These are phyloP conservation scores for Botrytis fragariae DNA, from an alignment of 2,329 filamentous ascomycete genomes.

Conservation along the genomic window DNA sequence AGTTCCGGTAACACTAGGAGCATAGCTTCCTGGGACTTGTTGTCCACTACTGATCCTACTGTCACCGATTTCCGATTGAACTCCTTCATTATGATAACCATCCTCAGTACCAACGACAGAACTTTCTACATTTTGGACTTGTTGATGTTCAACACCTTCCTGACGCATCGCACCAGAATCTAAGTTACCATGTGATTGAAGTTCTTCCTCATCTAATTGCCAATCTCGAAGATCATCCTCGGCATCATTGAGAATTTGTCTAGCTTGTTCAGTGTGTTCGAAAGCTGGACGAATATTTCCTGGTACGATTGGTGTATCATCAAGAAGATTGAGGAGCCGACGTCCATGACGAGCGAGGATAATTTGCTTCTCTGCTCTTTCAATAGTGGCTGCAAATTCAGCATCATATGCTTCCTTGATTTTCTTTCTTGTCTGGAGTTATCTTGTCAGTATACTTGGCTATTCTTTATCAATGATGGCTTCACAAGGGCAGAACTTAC, in stretches of 20 bases:
- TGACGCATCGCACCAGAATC: background rate
- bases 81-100: background rate
- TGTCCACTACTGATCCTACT: constrained; percentile 20
- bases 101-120: constrained; percentile 6
- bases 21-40: constrained; percentile 7
- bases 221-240: constrained; percentile 84
- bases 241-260: constrained; percentile 86
- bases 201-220: constrained; percentile 43
- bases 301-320: constrained; percentile 85
- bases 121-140: background rate
- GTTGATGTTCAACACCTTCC: background rate
- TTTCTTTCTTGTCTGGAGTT: constrained; percentile 78
- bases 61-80: background rate
- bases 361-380: constrained; percentile 95
- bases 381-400: constrained; percentile 87
- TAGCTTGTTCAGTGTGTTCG: constrained; percentile 62
- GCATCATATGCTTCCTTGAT: constrained; percentile 91
- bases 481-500: constrained; percentile 51
- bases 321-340: constrained; percentile 77
- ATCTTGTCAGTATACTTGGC: constrained; percentile 13
- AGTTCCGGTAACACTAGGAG: constrained; percentile 12
- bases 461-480: background rate
- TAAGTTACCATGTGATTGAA: constrained; percentile 17
- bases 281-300: constrained; percentile 75
- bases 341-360: constrained; percentile 89